Evolutionary conservation across 169 alveolate genomes (phyloP), one percentile per base, ranked within the genome.

Genomic region (Eimeria praecox): DNA sequence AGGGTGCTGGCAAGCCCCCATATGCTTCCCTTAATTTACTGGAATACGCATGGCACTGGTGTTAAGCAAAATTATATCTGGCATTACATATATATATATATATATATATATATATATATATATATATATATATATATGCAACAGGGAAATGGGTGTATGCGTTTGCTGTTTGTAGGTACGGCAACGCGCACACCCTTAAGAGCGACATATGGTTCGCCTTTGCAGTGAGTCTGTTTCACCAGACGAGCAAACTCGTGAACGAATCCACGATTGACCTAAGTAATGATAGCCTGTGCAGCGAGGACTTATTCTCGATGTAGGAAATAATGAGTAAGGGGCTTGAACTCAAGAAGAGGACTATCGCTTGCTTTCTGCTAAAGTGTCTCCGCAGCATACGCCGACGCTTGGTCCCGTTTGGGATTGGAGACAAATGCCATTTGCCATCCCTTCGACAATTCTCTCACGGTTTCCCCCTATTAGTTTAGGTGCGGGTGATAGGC

Each of bases 391-490:
- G 95, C 89, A 78, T 42, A 69, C 92, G 8, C 40, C 44, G 27
- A 73, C 88, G 40, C 42, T 92, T 16, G 95, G 86, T 3, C 92
- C 89, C 27, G 82, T 49, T n/a, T 73, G 71, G 82, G 92, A 92
- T 62, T 92, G 95, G 95, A 35, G 89, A 8, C 88, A 92, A 38
- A 75, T 30, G 40, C 95, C 95, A 10, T 92, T 77, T 42, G 71
- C 64, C 12, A 92, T 80, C 30, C 95, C 95, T 44, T 30, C 42
- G n/a, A 52, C 46, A 35, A 71, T 92, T 35, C 91, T 92, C 44
- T 64, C 83, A 22, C 92, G 52, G 62, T 92, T 92, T 18, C 95
- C 95, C 14, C 78, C 95, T 2, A 92, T 92, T 0, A 69, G 86
- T 42, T 30, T 92, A 3, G 64, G 95, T 92, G 46, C 0, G 78